Evolutionary conservation across 768 basidiomycete species (phyloP).

Genomic region (Udeniomyces megalosporus): DNA sequence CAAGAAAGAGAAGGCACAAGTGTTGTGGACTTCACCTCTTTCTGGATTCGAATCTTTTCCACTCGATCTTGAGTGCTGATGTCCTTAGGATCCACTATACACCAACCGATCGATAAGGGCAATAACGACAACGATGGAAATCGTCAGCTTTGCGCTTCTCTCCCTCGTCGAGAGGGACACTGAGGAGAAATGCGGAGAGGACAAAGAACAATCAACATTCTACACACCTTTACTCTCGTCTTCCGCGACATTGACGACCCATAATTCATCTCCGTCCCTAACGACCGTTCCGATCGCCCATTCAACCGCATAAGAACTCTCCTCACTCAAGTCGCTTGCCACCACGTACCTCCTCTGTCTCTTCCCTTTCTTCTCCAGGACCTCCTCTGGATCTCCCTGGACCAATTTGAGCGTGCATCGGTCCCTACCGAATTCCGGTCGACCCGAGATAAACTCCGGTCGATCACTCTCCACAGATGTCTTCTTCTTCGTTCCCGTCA

Average conservation of each 20-base stretch:
- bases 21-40: too few species aligned
- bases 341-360: conserved; percentile 60
- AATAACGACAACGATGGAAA: too few species aligned
- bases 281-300: conserved; percentile 96
- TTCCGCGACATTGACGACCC: conserved; percentile 78
- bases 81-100: conserved; percentile 43
- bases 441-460: conserved; percentile 20
- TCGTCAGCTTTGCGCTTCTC: too few species aligned
- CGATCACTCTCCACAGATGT: conserved; percentile 18
- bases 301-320: conserved; percentile 85
- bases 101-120: too few species aligned
- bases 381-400: conserved; percentile 59
- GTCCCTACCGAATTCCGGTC: conserved; percentile 82
- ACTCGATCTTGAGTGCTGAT: conserved; percentile 44
- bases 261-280: conserved; percentile 73
- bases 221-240: conserved; percentile 73
- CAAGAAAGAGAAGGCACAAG: too few species aligned
- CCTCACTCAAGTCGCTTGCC: conserved; percentile 86
- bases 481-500: conserved; percentile 10
- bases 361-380: conserved; percentile 40
- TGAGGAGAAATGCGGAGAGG: too few species aligned
- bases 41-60: conserved; percentile 68
- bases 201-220: too few species aligned
- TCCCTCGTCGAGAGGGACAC: too few species aligned
- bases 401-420: conserved; percentile 76